Conservation (phyloP, 164 flowering plant species). For the Berberis vulgaris region DNA sequence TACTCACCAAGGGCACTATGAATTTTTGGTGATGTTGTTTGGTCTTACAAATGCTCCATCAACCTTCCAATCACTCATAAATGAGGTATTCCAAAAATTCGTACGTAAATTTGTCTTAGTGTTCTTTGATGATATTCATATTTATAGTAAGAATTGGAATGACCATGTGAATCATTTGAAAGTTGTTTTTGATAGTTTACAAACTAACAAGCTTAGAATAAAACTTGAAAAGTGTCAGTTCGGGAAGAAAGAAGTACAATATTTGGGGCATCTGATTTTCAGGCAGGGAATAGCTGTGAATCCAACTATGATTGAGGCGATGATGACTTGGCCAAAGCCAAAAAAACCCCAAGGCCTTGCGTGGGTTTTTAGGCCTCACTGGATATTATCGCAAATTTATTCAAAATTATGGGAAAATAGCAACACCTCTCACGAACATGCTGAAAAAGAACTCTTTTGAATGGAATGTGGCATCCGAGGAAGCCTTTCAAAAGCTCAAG, state of each 20-base stretch:
- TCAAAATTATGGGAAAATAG: too few relatives aligned
- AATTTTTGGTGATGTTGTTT: neutral
- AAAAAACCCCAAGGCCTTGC: neutral
- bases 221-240: neutral
- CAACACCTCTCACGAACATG: neutral
- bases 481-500: slow-evolving; percentile 2
- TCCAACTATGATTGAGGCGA: neutral
- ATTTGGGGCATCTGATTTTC: neutral
- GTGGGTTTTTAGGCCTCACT: neutral
- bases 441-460: neutral
- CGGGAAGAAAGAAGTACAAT: neutral
- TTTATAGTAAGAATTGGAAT: neutral
- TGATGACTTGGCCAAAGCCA: neutral
- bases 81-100: neutral
- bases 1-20: slow-evolving; percentile 1
- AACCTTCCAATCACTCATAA: neutral
- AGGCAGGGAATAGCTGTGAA: neutral
- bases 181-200: neutral
- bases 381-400: neutral
- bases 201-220: neutral
- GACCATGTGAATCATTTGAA: neutral
- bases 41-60: neutral
- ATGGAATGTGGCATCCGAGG: neutral
- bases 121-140: slow-evolving; percentile 2
- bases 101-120: neutral